phyloP scores from a whole-genome alignment of 768 basidiomycete genomes.

The Termitomyces heimii region DNA sequence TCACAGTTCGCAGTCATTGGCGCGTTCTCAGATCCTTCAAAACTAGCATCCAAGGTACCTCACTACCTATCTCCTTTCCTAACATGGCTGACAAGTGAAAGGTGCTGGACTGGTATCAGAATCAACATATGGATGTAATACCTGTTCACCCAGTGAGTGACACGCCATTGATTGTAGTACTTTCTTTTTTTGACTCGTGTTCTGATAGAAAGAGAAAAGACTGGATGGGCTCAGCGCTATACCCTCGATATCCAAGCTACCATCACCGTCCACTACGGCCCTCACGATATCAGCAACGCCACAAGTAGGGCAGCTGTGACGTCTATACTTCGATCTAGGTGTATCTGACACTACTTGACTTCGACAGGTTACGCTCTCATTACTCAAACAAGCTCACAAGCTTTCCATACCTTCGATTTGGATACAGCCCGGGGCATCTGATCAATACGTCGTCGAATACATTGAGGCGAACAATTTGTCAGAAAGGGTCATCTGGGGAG shows the following conservation, averaged over 20 bases:
- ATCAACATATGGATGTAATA: slow-evolving; percentile 15
- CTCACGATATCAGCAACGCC: slow-evolving; percentile 12
- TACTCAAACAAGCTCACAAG: slow-evolving; percentile 16
- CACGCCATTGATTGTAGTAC: neutral
- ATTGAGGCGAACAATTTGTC: slow-evolving; percentile 12
- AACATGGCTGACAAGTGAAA: slow-evolving; percentile 1
- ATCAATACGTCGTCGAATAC: slow-evolving; percentile 10
- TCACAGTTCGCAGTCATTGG: slow-evolving; percentile 17
- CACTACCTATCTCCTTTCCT: neutral
- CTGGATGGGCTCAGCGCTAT: slow-evolving; percentile 11
- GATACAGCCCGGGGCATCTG: slow-evolving; percentile 14
- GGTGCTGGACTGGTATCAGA: slow-evolving; percentile 15
- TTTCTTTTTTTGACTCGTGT: neutral
- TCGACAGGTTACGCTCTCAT: slow-evolving; percentile 14
- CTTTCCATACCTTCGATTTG: slow-evolving; percentile 13
- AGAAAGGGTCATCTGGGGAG: slow-evolving; percentile 14
- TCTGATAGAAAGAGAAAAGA: slow-evolving; percentile 7
- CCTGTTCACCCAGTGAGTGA: slow-evolving; percentile 12
- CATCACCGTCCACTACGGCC: slow-evolving; percentile 13
- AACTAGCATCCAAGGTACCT: slow-evolving; percentile 11
- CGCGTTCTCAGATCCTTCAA: slow-evolving; percentile 13
- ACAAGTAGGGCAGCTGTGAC: slow-evolving; percentile 5
- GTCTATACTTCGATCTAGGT: slow-evolving; percentile 6
- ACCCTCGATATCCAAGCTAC: slow-evolving; percentile 14
- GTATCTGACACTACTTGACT: slow-evolving; percentile 6